Base-by-base conservation (phyloP, 2,329 filamentous ascomycete genomes). In the Ceratocystis ficicola region DNA sequence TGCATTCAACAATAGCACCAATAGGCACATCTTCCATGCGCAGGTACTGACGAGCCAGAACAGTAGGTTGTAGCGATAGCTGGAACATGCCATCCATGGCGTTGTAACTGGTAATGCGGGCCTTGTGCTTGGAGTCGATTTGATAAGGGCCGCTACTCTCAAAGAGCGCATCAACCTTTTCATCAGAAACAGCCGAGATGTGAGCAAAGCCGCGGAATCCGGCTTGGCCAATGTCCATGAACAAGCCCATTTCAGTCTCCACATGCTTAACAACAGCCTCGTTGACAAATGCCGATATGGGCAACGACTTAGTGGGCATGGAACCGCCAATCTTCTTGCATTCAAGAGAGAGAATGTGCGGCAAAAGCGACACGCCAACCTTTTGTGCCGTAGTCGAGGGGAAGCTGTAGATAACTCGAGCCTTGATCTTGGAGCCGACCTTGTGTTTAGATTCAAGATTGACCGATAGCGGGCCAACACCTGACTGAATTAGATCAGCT, bases 121-220 rank as follows among this genome's bases (percentile, higher is more conserved):
- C 90, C 63, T 86, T 84, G 75, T 99, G 94, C 17, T 82, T 83
- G 0, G 91, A 87, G 50, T 85, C 90, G 22, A 88, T 73, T 74
- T 90, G 89, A 78, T 86, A 96, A 1, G 87, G 81, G 0, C 94
- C 94, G 20, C 85, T 86, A 2, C 84, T 80, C 69, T 90, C 84
- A 15, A 89, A 89, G 4, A 99, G 79, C 1, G 83, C 84, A 69
- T 97, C 94, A 64, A 96, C 83, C 74, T 94, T 95, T 70, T 87
- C 87, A 73, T 99, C 93, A 67, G 93, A 88, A 68, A 99, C 83
- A 69, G 89, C 85, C 0, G 94, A 99, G 69, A 99, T 95, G 74
- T 99, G 94, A 25, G 95, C 91, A 72, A 96, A 99, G 8, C 90
- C 90, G n/a, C 83, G 79, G 2, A 93, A 79, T 36, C 86, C 90